Evolutionary conservation across 805 yeast genomes (phyloP).

Genomic region (Hemisphaericaspora nanyangensis): DNA sequence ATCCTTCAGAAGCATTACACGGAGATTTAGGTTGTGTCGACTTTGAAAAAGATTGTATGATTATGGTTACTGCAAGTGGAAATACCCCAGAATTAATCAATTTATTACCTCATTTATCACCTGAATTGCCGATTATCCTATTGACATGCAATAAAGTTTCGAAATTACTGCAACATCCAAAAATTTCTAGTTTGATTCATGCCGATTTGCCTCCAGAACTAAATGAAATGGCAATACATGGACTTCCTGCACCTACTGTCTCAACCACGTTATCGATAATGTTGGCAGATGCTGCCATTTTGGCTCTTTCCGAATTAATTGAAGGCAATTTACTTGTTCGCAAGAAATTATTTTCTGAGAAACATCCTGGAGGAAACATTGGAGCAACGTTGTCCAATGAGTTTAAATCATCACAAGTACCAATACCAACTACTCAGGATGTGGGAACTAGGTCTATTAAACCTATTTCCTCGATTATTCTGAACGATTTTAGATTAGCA

Average conservation of each 20-base stretch:
- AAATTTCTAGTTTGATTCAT: slow-evolving; percentile 49
- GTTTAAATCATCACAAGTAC: not conserved
- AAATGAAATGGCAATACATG: slow-evolving; percentile 63
- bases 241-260: slow-evolving; percentile 84
- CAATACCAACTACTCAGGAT: too few species aligned
- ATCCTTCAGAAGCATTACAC: slow-evolving; percentile 86
- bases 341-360: slow-evolving; percentile 54
- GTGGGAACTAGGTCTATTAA: too few species aligned
- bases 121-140: slow-evolving; percentile 50
- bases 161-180: slow-evolving; percentile 47
- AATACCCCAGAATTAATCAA: slow-evolving; percentile 71
- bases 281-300: slow-evolving; percentile 72
- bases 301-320: slow-evolving; percentile 68
- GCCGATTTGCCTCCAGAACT: slow-evolving; percentile 59
- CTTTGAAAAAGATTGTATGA: slow-evolving; percentile 49
- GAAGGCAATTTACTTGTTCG: slow-evolving; percentile 54
- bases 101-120: slow-evolving; percentile 56
- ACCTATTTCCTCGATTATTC: too few species aligned
- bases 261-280: slow-evolving; percentile 75
- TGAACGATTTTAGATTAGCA: too few species aligned
- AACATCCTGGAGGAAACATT: slow-evolving; percentile 92
- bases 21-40: slow-evolving; percentile 80
- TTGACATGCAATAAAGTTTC: slow-evolving; percentile 64
- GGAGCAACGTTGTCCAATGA: slow-evolving; percentile 44
- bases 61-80: slow-evolving; percentile 77